A percentile compares a stretch with the other conserved stretches of the same genome.
phyloP scores from a whole-genome alignment of 2,329 filamentous ascomycete genomes.

The Penicillium corylophilum region DNA sequence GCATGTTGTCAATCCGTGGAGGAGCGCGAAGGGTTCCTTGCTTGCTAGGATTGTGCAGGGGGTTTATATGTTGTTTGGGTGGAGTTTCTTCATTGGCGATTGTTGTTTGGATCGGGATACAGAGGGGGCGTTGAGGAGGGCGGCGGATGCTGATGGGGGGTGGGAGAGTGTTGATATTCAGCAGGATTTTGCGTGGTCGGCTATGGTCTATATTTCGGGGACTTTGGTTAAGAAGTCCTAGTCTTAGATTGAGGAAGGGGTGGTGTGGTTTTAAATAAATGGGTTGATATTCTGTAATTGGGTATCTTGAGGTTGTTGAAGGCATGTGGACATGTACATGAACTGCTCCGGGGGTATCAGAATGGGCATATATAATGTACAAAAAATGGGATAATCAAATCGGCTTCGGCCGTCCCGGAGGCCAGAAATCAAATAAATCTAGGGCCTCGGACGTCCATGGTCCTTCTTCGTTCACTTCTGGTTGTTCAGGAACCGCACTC shows the following conservation, averaged over 20 bases:
- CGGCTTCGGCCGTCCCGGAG: conserved; percentile 38
- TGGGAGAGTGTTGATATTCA: conserved; percentile 54
- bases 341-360: conserved; percentile 1
- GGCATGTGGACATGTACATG: conserved; percentile 1
- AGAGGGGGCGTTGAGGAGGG: conserved; percentile 42
- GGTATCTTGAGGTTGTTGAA: conserved; percentile 21
- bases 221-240: conserved; percentile 39
- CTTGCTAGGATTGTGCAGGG: conserved; percentile 48
- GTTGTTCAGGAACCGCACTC: conserved; percentile 14
- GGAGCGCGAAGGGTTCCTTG: conserved; percentile 45
- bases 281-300: neutral
- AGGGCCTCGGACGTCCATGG: conserved; percentile 45
- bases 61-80: conserved; percentile 48
- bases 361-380: too few species aligned
- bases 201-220: conserved; percentile 44
- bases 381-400: conserved; percentile 4
- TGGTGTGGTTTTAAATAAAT: neutral
- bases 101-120: conserved; percentile 55
- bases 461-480: conserved; percentile 30
- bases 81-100: conserved; percentile 54
- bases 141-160: conserved; percentile 42
- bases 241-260: neutral
- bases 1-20: conserved; percentile 56
- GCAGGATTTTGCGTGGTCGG: conserved; percentile 36
- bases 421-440: conserved; percentile 47